Evolutionary conservation across 2,329 filamentous ascomycete genomes (phyloP).

Genomic region (Fusarium concolor): DNA sequence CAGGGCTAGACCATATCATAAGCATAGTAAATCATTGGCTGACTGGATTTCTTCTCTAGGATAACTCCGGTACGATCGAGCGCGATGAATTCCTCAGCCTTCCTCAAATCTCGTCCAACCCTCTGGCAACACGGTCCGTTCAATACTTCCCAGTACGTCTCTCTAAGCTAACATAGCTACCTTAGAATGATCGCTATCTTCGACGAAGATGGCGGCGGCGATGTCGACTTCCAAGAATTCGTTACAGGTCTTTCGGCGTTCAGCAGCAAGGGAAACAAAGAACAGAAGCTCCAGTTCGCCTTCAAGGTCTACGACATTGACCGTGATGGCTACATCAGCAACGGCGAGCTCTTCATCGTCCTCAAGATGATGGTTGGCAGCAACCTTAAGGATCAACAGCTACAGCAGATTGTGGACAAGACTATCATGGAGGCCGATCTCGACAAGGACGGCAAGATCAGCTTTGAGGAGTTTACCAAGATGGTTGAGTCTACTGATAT

Average conservation of each 20-base stretch:
- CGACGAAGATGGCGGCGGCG: constrained; percentile 96
- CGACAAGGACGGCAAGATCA: constrained; percentile 97
- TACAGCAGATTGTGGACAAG: constrained; percentile 99
- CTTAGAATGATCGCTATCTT: constrained; percentile 97
- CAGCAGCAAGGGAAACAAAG: constrained; percentile 98
- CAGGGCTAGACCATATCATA: not conserved
- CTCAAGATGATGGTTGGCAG: constrained; percentile 99
- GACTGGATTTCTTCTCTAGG: constrained; percentile 63
- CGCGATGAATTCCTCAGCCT: constrained; percentile 97
- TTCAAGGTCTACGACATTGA: constrained; percentile 99
- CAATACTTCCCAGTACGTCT: not conserved
- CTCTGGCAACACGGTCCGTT: constrained; percentile 87
- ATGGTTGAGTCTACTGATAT: constrained; percentile 97
- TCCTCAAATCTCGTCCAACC: constrained; percentile 97
- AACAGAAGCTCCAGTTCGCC: constrained; percentile 96
- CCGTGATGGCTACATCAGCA: constrained; percentile 97
- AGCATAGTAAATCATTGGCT: not conserved
- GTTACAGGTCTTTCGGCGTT: constrained; percentile 95
- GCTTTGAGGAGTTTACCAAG: constrained; percentile 98
- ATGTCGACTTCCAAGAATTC: constrained; percentile 99
- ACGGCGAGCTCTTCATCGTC: constrained; percentile 98
- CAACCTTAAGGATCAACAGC: constrained; percentile 98
- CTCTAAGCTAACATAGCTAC: constrained; percentile 15
- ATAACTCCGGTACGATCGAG: constrained; percentile 98
- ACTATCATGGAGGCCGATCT: constrained; percentile 99